Evolutionary conservation across 805 yeast species (phyloP).

Genomic region (Kuraishia piskuri): DNA sequence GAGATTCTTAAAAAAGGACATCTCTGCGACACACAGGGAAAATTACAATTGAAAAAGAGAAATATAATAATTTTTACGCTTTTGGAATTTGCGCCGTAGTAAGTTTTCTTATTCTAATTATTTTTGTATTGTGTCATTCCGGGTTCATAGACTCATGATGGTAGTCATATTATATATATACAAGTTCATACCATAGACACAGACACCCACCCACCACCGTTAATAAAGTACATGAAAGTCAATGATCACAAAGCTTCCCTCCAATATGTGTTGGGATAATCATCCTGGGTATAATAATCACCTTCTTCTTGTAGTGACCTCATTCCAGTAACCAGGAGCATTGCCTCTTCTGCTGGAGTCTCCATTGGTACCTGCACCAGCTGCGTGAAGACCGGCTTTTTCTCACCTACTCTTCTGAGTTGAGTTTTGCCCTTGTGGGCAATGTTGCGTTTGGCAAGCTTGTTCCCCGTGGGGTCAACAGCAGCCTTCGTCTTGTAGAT

Average conservation of each 20-base stretch:
- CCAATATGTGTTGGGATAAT: slow-evolving; percentile 19
- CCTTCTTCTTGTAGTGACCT: slow-evolving; percentile 11
- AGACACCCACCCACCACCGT: background rate
- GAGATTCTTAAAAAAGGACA: no score
- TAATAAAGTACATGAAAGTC: no score
- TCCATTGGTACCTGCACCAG: slow-evolving; percentile 1
- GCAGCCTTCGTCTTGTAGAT: slow-evolving; percentile 15
- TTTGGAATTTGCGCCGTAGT: no score
- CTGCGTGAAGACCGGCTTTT: slow-evolving; percentile 2
- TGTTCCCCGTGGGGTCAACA: slow-evolving; percentile 10
- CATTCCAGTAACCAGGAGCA: slow-evolving; percentile 2
- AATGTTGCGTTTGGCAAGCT: slow-evolving; percentile 9
- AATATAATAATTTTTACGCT: no score
- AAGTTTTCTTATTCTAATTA: no score
- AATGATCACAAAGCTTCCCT: background rate
- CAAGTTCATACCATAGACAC: background rate
- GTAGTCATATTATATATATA: background rate
- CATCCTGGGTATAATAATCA: slow-evolving; percentile 15
- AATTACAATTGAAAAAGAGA: no score
- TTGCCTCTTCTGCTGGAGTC: background rate
- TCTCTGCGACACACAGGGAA: no score
- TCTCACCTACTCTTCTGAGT: background rate
- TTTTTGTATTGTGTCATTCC: no score
- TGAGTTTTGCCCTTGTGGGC: slow-evolving; percentile 6
- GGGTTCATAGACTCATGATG: no score